phyloP scores from a whole-genome alignment of 2,329 filamentous ascomycete species.

The Fonsecaea nubica region DNA sequence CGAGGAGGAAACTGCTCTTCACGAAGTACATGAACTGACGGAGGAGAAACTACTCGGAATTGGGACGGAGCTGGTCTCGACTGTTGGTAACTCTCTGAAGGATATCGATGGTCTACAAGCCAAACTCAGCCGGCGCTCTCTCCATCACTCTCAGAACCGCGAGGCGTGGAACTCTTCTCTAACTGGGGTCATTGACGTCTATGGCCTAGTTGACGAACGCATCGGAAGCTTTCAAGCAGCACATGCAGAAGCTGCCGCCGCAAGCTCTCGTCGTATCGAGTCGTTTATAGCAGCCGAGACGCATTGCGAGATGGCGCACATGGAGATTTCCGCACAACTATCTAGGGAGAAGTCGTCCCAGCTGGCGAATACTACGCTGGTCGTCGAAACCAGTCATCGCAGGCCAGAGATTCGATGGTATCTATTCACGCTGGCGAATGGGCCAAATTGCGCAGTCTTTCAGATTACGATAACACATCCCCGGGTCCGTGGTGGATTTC shows the following conservation, averaged over 20 bases:
- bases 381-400: slow-evolving; percentile 56
- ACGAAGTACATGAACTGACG: slow-evolving; percentile 84
- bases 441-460: too few species aligned
- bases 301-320: slow-evolving; percentile 70
- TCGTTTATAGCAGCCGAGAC: slow-evolving; percentile 78
- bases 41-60: slow-evolving; percentile 77
- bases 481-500: too few species aligned
- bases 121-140: slow-evolving; percentile 84
- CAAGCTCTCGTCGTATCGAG: slow-evolving; percentile 74
- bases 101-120: slow-evolving; percentile 83
- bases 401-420: slow-evolving; percentile 82
- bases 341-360: slow-evolving; percentile 71
- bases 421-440: too few species aligned
- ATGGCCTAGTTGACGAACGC: slow-evolving; percentile 75
- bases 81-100: slow-evolving; percentile 75
- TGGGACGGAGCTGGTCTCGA: slow-evolving; percentile 77
- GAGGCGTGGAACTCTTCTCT: slow-evolving; percentile 79
- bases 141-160: slow-evolving; percentile 80
- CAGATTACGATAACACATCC: too few species aligned
- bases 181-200: slow-evolving; percentile 76
- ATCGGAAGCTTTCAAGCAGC: slow-evolving; percentile 74
- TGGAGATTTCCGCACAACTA: slow-evolving; percentile 72
- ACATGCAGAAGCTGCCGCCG: slow-evolving; percentile 73
- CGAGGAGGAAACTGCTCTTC: slow-evolving; percentile 77
- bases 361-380: slow-evolving; percentile 72